Percentiles rank a stretch among this genome's conserved stretches.
Evolutionary conservation across 2,329 filamentous ascomycete species (phyloP).

Genomic region (Trichoderma afroharzianum): DNA sequence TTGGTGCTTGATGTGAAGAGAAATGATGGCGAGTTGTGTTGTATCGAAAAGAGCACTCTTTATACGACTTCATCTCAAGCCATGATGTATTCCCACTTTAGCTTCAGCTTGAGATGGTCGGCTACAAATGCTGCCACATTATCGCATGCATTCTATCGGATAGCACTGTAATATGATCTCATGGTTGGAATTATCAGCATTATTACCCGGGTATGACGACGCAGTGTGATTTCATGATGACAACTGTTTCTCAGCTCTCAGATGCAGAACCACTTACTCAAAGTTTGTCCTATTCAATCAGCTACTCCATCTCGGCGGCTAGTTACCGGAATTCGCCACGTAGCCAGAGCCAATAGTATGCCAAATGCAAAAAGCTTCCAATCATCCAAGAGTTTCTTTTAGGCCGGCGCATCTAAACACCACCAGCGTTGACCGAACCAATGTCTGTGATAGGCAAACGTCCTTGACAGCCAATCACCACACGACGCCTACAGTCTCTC

Average conservation of each 20-base stretch:
- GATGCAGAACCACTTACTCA: not conserved
- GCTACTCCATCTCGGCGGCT: not conserved
- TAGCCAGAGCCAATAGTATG: not conserved
- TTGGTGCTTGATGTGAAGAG: not conserved
- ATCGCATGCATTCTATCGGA: not conserved
- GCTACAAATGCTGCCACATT: not conserved
- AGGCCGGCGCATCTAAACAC: not conserved
- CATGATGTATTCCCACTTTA: not conserved
- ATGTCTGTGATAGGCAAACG: not conserved
- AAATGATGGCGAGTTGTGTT: not conserved
- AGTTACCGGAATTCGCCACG: not conserved
- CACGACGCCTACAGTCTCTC: not conserved
- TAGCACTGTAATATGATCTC: not conserved
- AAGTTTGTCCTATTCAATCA: not conserved
- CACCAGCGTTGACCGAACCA: not conserved
- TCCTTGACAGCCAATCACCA: not conserved
- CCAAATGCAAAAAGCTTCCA: not conserved
- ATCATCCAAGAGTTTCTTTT: not conserved
- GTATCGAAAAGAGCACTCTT: not conserved
- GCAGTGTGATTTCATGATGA: not conserved
- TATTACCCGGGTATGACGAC: not conserved
- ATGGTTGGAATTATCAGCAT: not conserved
- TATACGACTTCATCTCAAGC: not conserved
- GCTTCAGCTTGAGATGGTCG: not conserved
- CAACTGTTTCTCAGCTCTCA: not conserved